These are phyloP conservation scores for Aspergillus texensis DNA, from an alignment of 2,329 filamentous ascomycete species.

Conservation along the genomic window DNA sequence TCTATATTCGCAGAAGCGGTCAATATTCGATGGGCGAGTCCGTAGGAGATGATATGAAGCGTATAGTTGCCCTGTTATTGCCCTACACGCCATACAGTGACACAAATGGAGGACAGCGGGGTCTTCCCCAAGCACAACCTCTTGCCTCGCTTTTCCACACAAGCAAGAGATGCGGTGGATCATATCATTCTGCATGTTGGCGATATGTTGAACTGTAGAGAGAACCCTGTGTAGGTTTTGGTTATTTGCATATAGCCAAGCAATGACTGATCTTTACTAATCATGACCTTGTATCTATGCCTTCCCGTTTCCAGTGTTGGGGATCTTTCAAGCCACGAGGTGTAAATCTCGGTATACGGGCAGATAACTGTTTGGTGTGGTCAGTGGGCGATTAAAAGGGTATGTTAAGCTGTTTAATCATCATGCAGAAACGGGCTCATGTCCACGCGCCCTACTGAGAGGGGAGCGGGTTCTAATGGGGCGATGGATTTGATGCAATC, in stretches of 20 bases:
- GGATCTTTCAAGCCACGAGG: neutral
- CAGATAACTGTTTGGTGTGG: no score
- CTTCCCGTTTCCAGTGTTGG: neutral
- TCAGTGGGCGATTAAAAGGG: neutral
- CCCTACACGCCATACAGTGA: conserved; percentile 56
- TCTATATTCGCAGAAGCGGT: conserved; percentile 46
- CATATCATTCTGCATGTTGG: neutral
- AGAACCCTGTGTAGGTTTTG: neutral
- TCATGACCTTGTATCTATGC: neutral
- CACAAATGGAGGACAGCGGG: conserved; percentile 45
- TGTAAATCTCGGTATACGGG: neutral
- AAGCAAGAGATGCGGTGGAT: conserved; percentile 31
- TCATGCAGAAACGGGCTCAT: conserved; percentile 32
- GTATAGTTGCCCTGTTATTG: conserved; percentile 51
- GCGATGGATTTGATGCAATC: neutral
- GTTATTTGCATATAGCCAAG: neutral
- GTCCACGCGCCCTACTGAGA: neutral
- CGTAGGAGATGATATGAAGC: conserved; percentile 49
- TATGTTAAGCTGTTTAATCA: neutral
- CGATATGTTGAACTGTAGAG: neutral
- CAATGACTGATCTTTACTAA: neutral
- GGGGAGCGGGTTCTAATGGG: neutral
- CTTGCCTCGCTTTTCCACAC: conserved; percentile 29
- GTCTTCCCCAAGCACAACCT: conserved; percentile 28
- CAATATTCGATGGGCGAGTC: conserved; percentile 34